A percentile compares a stretch with the other conserved stretches of the same genome.
Conservation (phyloP, 257 asterid genomes). For the Fraxinus americana region DNA sequence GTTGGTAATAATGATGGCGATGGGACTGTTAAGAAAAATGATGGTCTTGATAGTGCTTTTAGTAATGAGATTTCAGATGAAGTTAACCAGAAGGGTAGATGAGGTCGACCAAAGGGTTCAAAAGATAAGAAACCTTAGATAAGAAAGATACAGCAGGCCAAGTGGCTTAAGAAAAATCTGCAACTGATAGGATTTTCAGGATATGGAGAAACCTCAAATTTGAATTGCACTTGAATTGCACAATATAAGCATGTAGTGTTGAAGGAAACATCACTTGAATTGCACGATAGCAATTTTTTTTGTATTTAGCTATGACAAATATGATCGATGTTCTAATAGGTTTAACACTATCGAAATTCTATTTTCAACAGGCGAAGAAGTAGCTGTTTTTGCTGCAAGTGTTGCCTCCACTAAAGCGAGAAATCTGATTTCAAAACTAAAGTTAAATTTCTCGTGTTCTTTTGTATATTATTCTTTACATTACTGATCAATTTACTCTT, state of each 20-base stretch:
- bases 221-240: no score
- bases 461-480: neutral
- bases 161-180: neutral
- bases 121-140: constrained; percentile 9
- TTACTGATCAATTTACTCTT: neutral
- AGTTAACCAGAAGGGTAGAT: neutral
- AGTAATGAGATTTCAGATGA: constrained; percentile 13
- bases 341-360: neutral
- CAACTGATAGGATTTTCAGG: neutral
- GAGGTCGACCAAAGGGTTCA: neutral
- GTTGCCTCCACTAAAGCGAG: constrained; percentile 53
- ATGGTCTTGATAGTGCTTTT: neutral
- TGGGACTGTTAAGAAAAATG: neutral
- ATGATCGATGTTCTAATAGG: constrained; percentile 3
- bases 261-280: neutral
- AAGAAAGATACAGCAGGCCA: constrained; percentile 6
- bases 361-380: constrained; percentile 65
- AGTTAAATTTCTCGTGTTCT: constrained; percentile 29
- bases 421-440: constrained; percentile 33
- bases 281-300: neutral
- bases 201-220: constrained; percentile 2
- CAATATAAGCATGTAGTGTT: no score
- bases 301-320: neutral
- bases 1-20: neutral
- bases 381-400: constrained; percentile 66